phyloP scores from a whole-genome alignment of 192 early-diverging fungal genomes.

The Coemansia sp. region DNA sequence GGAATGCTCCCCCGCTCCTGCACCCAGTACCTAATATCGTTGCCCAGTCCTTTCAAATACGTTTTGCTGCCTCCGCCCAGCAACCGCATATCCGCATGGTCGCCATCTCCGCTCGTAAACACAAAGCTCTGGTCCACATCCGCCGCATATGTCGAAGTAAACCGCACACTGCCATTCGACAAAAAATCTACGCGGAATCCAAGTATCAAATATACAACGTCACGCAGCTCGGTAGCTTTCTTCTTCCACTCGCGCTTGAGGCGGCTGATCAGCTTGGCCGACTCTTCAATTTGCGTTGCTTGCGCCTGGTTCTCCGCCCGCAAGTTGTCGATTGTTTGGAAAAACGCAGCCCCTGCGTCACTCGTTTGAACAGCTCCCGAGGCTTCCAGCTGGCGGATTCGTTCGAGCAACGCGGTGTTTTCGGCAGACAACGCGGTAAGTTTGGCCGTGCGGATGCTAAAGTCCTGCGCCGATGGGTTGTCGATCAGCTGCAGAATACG shows the following conservation, averaged over 20 bases:
- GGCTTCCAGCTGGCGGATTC: constrained; percentile 27
- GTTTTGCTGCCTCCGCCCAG: constrained; percentile 67
- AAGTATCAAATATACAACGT: constrained; percentile 70
- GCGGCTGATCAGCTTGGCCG: constrained; percentile 66
- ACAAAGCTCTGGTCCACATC: constrained; percentile 68
- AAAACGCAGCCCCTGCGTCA: constrained; percentile 8
- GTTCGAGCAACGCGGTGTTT: constrained; percentile 63
- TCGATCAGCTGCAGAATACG: constrained; percentile 73
- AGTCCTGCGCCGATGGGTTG: constrained; percentile 70
- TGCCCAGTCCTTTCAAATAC: constrained; percentile 59
- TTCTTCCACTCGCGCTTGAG: constrained; percentile 65
- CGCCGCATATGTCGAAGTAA: constrained; percentile 69
- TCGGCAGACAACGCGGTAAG: constrained; percentile 68
- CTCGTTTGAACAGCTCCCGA: background rate
- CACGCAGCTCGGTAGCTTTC: constrained; percentile 72
- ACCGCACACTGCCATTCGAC: constrained; percentile 69
- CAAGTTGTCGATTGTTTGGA: constrained; percentile 54
- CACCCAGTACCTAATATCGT: constrained; percentile 66
- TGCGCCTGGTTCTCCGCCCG: constrained; percentile 61
- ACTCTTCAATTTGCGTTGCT: constrained; percentile 57
- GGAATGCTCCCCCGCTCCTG: constrained; percentile 73
- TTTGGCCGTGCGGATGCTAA: constrained; percentile 66
- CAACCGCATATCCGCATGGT: constrained; percentile 68
- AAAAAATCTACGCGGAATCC: constrained; percentile 71
- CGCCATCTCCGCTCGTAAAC: constrained; percentile 61